A percentile compares a stretch with the other conserved stretches of the same genome.
Evolutionary conservation across 768 basidiomycete genomes (phyloP).

Genomic region (Russula emetica): DNA sequence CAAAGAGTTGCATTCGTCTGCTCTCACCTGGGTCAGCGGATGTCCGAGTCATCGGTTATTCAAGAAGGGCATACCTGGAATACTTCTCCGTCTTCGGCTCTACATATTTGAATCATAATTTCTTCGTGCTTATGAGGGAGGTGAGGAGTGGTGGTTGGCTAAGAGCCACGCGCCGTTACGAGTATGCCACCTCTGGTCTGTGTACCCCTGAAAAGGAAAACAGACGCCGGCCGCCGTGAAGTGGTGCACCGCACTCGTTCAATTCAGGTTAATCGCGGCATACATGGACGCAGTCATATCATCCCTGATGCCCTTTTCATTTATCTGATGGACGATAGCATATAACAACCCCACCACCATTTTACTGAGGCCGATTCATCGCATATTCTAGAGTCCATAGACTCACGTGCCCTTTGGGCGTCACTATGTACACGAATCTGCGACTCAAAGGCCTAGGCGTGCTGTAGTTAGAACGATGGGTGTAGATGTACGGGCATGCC

Average conservation of each 20-base stretch:
- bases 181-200: background rate
- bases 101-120: slow-evolving; percentile 40
- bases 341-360: too few species aligned
- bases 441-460: too few species aligned
- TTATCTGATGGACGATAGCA: too few species aligned
- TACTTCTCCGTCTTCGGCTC: slow-evolving; percentile 41
- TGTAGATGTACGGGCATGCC: too few species aligned
- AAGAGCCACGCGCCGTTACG: slow-evolving; percentile 4
- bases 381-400: too few species aligned
- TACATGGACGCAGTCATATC: too few species aligned
- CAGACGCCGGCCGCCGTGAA: slow-evolving; percentile 6
- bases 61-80: slow-evolving; percentile 33
- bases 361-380: too few species aligned
- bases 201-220: slow-evolving; percentile 23
- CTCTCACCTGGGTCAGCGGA: slow-evolving; percentile 4
- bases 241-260: background rate
- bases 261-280: background rate
- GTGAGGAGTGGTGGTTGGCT: slow-evolving; percentile 4
- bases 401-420: too few species aligned
- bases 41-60: background rate
- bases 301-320: too few species aligned
- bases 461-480: too few species aligned
- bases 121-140: background rate
- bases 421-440: too few species aligned
- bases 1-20: slow-evolving; percentile 61